phyloP scores from a whole-genome alignment of 2,329 filamentous ascomycete genomes.

The Byssothecium circinans region DNA sequence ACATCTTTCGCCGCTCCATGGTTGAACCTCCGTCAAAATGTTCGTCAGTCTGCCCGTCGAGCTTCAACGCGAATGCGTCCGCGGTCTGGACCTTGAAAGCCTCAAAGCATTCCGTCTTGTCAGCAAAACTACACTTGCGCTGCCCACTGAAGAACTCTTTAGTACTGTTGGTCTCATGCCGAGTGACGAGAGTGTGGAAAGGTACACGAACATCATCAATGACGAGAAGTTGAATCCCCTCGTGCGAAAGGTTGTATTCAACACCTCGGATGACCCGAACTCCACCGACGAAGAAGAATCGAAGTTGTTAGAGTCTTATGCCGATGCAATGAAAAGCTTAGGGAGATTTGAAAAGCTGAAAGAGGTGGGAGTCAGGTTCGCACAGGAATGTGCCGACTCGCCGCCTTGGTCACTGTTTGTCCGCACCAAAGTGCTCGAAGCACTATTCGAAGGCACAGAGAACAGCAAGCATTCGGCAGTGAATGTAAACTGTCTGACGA shows the following conservation, averaged over 20 bases:
- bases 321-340: neutral
- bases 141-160: conserved; percentile 4
- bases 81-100: neutral
- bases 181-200: conserved; percentile 1
- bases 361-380: neutral
- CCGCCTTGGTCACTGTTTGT: too few species aligned
- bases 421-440: conserved; percentile 8
- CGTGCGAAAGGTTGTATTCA: conserved; percentile 5
- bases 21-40: neutral
- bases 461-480: neutral
- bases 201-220: conserved; percentile 1
- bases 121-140: neutral
- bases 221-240: neutral
- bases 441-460: conserved; percentile 7
- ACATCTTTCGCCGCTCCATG: neutral
- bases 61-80: conserved; percentile 4
- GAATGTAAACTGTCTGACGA: conserved; percentile 15
- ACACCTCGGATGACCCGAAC: neutral
- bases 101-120: conserved; percentile 4
- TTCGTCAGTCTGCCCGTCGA: conserved; percentile 5
- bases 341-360: neutral
- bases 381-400: too few species aligned
- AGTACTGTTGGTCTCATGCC: neutral
- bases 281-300: neutral
- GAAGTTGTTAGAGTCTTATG: neutral